Percentiles rank a stretch among this genome's conserved stretches.
Evolutionary conservation across 371 early-diverging fungal genomes (phyloP).

Genomic region (Rhizopus delemar): DNA sequence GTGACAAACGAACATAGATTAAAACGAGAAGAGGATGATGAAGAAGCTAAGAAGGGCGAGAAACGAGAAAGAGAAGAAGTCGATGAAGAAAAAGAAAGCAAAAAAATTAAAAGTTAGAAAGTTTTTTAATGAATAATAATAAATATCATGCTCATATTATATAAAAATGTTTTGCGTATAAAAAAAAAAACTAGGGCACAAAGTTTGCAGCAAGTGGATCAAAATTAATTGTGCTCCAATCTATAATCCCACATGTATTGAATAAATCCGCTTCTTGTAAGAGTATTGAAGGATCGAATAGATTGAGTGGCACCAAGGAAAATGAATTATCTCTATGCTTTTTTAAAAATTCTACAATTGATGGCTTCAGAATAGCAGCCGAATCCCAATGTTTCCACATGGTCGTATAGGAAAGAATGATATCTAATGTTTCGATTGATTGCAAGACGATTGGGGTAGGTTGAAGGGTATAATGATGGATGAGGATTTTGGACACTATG

Average conservation of each 20-base stretch:
- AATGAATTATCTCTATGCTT: background rate
- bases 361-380: background rate
- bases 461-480: constrained; percentile 17
- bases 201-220: background rate
- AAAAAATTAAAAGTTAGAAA: background rate
- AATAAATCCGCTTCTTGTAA: too few relatives aligned
- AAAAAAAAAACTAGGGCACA: constrained; percentile 4
- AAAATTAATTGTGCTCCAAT: background rate
- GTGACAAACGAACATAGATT: constrained; percentile 28
- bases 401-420: background rate
- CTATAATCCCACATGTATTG: background rate
- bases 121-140: background rate
- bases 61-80: constrained; percentile 1
- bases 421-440: constrained; percentile 12
- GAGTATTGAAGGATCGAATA: too few relatives aligned
- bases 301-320: background rate
- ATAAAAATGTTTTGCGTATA: background rate
- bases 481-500: constrained; percentile 16
- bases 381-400: constrained; percentile 19
- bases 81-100: constrained; percentile 3
- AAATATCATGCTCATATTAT: background rate
- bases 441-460: constrained; percentile 1
- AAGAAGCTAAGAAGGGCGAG: background rate
- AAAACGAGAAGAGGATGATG: constrained; percentile 16
- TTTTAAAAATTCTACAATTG: constrained; percentile 8